Base-by-base conservation (phyloP, 164 flowering plant species). In the Dillenia turbinata region DNA sequence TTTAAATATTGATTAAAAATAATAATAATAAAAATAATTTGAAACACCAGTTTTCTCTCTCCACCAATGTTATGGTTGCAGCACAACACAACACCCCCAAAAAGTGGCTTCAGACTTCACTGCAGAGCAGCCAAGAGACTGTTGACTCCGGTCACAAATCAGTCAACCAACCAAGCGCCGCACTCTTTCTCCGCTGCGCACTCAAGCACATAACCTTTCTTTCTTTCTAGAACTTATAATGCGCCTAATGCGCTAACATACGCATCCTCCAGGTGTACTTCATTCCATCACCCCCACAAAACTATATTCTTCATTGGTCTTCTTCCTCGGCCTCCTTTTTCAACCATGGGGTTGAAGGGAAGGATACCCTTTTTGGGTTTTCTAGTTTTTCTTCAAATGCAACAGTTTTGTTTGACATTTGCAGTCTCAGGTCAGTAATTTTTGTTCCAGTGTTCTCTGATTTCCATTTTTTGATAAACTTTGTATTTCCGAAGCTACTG, bases 371-470 rank as follows among this genome's bases (percentile, higher is more conserved):
- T 78, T 54, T 17, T 78, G 60, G 69, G 57, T 48, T 54, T 75
- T 0, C 57, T 80, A 12, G 62, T 53, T 2, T 75, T 75, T 66
- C 73, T 77, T 49, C 61, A 54, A 71, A 71, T 77, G 71, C 79
- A 50, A 19, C 65, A 57, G 58, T 7, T 66, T 61, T 56, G 58
- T 46, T 26, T 26, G n/a, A 52, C 71, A 50, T 61, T 67, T 54
- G 60, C 75, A 68, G 72, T 70, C 69, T 43, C 78, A 60, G 60
- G 61, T 66, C 12, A 54, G 9, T 33, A 40, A 26, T 16, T 60
- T 12, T 43, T 53, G 24, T 22, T 22, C 26, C 12, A n/a, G 11
- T 24, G 12, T 17, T 65, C 12, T 12, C 43, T 24, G 9, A 40
- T 19, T 16, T 57, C 16, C 9, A 33, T 33, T 33, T 33, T 5